Base-by-base conservation (phyloP, 179 eudicot genomes). In the Amaranthus tricolor region DNA sequence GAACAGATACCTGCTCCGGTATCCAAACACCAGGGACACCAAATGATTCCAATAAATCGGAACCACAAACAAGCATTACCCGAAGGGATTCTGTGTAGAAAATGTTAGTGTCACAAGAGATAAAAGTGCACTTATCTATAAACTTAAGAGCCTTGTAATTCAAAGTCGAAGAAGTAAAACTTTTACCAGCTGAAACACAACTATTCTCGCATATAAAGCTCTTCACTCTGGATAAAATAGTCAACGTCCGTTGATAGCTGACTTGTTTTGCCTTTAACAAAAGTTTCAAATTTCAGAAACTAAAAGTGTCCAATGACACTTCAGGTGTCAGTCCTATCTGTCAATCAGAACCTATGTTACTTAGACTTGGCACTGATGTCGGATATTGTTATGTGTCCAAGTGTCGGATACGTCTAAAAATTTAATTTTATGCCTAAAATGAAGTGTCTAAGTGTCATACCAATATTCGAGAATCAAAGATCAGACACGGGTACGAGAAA, bases 21-120 rank as follows among this genome's bases (percentile, higher is more conserved):
- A 90, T 82, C 98, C 98, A 94, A 75, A 78, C 74, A 78, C 96
- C 94, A 62, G 96, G 97, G 74, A 74, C 86, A 76, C 81, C 55
- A 74, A 94, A 90, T 69, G 97, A 94, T 86, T 92, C 88, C 53
- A 94, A 85, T 56, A 94, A 82, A 88, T 94, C 98, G 74, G 98
- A 94, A 65, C 97, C 98, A 75, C 98, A 94, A 52, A 90, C 90
- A 71, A 94, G 96, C 90, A 94, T 87, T 71, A 90, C 93, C 81
- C 85, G 87, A 9, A 92, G 85, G 31, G 79, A 82, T 17, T 74
- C 98, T 92, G 75, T 15, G 57, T 51, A 61, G 57, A 74, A 21
- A 72, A 58, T 21, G 62, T 63, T 51, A 24, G 57, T 7, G 48
- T 20, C 60, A 43, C 16, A 54, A 21, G 6, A 6, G 10, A 65